These are phyloP conservation scores for Ichthyophthirius multifiliis DNA, from an alignment of 169 alveolate species.

Conservation along the genomic window DNA sequence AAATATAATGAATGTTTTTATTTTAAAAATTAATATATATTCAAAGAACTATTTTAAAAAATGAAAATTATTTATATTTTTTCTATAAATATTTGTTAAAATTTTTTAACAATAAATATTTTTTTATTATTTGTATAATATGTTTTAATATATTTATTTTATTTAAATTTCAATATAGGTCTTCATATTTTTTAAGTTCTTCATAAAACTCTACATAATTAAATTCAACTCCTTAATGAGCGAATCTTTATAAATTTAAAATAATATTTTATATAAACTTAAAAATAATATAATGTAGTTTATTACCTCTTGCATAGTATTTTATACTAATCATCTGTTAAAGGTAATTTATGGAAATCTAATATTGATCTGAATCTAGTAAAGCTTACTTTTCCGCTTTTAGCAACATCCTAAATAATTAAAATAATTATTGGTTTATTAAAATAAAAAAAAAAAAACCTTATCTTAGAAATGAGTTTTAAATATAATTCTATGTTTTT, in stretches of 20 bases:
- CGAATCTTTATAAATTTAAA: conserved; percentile 22
- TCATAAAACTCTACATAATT: conserved; percentile 74
- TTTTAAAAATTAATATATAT: too few relatives aligned
- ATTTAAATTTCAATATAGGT: too few relatives aligned
- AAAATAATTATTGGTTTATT: too few relatives aligned
- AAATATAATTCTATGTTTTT: conserved; percentile 58
- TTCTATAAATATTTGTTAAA: too few relatives aligned
- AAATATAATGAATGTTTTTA: too few relatives aligned
- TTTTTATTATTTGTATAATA: too few relatives aligned
- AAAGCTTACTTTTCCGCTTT: conserved; percentile 63
- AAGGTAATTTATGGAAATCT: conserved; percentile 57
- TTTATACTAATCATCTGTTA: conserved; percentile 59
- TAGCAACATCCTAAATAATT: conserved; percentile 55
- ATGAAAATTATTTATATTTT: too few relatives aligned
- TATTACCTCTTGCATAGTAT: conserved; percentile 64
- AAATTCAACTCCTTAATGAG: conserved; percentile 54
- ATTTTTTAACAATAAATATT: too few relatives aligned
- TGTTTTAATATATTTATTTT: too few relatives aligned
- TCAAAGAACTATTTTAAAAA: too few relatives aligned
- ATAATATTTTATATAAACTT: neutral
- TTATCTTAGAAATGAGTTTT: conserved; percentile 76
- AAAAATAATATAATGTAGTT: conserved; percentile 19
- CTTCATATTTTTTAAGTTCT: conserved; percentile 53
- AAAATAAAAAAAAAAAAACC: neutral
- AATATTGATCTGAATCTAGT: conserved; percentile 67